Base-by-base conservation (phyloP, 495 filamentous ascomycete species). In the Hypoxylon perforatum region DNA sequence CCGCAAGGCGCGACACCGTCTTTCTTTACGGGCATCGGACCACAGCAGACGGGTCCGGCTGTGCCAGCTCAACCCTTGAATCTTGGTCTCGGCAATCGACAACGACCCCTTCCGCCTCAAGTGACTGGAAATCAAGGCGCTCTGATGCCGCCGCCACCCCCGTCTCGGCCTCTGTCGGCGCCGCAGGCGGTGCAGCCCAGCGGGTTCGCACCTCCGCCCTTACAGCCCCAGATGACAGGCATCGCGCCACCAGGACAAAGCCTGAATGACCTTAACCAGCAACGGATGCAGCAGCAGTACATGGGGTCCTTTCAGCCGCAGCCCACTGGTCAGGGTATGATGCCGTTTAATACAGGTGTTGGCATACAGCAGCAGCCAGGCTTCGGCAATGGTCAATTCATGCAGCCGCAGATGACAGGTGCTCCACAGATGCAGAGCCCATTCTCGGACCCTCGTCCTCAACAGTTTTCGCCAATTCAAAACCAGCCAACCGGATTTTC, bases 221-320 rank as follows among this genome's bases (percentile, higher is more conserved):
- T 97, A 65, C 91, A 95, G 68, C 90, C 93, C 21, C 93, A 97
- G 74, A 82, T 93, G 72, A 98, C 95, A 0, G 95, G 95, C 8
- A 74, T 92, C 41, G 88, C 89, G 18, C 86, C 90, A 19, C 87
- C 87, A 1, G 91, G 92, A 42, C 92, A 94, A 73, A 93, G 88
- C 65, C 70, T 93, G 58, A 82, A 86, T 63, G 91, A 94, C 5
- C 71, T 93, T 21, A 87, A 81, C 71, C 89, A 91, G 74, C 85
- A 88, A 57, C 86, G 88, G 30, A 77, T 92, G 66, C 85, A 87
- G 68, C 84, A 87, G 64, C 82, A 85, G 42, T 82, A 79, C 36
- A 76, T 78, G 53, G 74, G 71, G 18, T 69, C 49, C 21, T 80
- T 73, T 61, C 80, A 79, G 50, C 69, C 67, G 22, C 80, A 81